Evolutionary conservation across 1,284 basidiomycete genomes (phyloP).

Genomic region (Ceratobasidium sp.): DNA sequence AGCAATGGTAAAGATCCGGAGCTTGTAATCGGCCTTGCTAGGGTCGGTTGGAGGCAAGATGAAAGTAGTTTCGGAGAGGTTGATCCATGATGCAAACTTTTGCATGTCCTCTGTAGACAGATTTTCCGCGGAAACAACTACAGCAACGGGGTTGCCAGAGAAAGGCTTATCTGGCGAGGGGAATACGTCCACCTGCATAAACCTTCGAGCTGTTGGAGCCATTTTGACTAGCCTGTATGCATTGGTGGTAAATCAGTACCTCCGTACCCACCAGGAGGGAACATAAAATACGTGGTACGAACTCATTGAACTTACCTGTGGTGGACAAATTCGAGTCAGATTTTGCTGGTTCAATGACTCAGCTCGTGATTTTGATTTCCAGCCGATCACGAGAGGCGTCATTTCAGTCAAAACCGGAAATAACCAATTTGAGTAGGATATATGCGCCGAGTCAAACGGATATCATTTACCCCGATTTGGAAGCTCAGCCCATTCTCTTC

Average conservation of each 20-base stretch:
- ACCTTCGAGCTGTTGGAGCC: slow-evolving; percentile 13
- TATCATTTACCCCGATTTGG: neutral
- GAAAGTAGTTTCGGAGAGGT: slow-evolving; percentile 36
- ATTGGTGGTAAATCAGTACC: neutral
- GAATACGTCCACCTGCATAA: slow-evolving; percentile 39
- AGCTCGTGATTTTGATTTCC: neutral
- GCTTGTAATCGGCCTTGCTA: slow-evolving; percentile 29
- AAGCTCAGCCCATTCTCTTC: neutral
- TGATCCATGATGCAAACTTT: slow-evolving; percentile 32
- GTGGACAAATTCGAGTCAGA: neutral
- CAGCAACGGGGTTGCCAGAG: slow-evolving; percentile 32
- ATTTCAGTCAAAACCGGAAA: neutral
- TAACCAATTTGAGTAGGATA: neutral
- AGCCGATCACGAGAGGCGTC: neutral
- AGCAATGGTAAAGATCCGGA: slow-evolving; percentile 31
- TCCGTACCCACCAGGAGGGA: neutral
- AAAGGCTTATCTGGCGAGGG: neutral
- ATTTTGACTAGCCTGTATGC: neutral
- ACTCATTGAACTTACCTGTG: neutral
- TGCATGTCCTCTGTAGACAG: slow-evolving; percentile 21
- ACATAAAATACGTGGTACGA: too few species aligned
- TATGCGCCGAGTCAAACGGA: neutral
- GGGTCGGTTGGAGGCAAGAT: slow-evolving; percentile 24
- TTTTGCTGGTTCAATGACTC: neutral
- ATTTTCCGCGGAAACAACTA: neutral